A percentile compares a stretch with the other conserved stretches of the same genome.
Conservation (phyloP, 108 stramenopile genomes). For the Cyclotella kingstonii region DNA sequence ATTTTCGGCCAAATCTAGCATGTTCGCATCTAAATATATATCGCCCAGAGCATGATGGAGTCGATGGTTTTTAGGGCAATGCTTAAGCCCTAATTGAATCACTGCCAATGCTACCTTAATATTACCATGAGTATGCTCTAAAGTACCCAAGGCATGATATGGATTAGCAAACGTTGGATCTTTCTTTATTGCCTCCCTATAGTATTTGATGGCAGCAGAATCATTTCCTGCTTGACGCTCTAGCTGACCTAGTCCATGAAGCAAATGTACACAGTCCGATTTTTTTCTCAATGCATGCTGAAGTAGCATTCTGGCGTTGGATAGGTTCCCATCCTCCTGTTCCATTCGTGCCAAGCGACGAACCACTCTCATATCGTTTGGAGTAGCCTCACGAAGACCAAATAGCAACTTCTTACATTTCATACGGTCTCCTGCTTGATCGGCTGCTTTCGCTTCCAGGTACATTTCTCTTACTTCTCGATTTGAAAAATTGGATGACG, state of each 20-base stretch:
- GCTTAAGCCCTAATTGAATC: slow-evolving; percentile 56
- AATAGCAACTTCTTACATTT: slow-evolving; percentile 48
- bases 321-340: slow-evolving; percentile 54
- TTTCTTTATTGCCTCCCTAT: slow-evolving; percentile 49
- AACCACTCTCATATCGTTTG: slow-evolving; percentile 66
- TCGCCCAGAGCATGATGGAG: slow-evolving; percentile 81
- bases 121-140: slow-evolving; percentile 67
- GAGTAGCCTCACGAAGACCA: slow-evolving; percentile 53
- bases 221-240: slow-evolving; percentile 41
- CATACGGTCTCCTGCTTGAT: slow-evolving; percentile 61
- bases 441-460: slow-evolving; percentile 62
- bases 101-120: slow-evolving; percentile 65
- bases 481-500: slow-evolving; percentile 56
- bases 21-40: slow-evolving; percentile 72
- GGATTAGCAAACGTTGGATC: slow-evolving; percentile 68
- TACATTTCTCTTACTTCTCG: slow-evolving; percentile 67
- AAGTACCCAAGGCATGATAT: slow-evolving; percentile 72
- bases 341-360: slow-evolving; percentile 75
- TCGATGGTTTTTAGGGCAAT: slow-evolving; percentile 72
- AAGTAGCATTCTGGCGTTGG: slow-evolving; percentile 44
- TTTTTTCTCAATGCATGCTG: slow-evolving; percentile 43
- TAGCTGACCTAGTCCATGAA: slow-evolving; percentile 73
- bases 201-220: slow-evolving; percentile 41
- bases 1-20: slow-evolving; percentile 62
- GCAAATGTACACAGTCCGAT: slow-evolving; percentile 54